phyloP scores from a whole-genome alignment of 2,329 filamentous ascomycete genomes.

The Thyridium curvatum region DNA sequence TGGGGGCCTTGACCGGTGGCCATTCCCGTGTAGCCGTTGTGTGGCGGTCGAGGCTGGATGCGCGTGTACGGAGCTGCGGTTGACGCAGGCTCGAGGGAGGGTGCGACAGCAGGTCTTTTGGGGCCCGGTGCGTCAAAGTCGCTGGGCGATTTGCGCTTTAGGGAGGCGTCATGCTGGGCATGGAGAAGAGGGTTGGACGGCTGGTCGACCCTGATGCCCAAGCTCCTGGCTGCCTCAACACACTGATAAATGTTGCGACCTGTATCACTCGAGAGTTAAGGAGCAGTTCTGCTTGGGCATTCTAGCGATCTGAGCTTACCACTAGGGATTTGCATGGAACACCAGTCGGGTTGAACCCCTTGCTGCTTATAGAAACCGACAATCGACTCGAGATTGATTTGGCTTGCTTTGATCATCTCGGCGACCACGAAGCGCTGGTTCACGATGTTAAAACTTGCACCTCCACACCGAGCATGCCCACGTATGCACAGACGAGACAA shows the following conservation, averaged over 20 bases:
- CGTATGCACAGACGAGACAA: conserved; percentile 11
- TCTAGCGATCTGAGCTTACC: conserved; percentile 15
- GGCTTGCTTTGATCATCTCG: conserved; percentile 52
- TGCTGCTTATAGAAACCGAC: conserved; percentile 37
- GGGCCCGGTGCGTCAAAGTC: conserved; percentile 21
- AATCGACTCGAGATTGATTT: conserved; percentile 37
- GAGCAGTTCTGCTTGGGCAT: not conserved
- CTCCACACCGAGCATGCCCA: not conserved
- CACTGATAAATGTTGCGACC: conserved; percentile 28
- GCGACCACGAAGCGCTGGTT: conserved; percentile 48
- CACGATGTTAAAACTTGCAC: conserved; percentile 10
- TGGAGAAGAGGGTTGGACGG: conserved; percentile 14
- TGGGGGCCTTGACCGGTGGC: conserved; percentile 7
- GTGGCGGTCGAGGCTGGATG: conserved; percentile 22
- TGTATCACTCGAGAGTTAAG: conserved; percentile 11
- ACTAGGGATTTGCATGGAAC: conserved; percentile 25
- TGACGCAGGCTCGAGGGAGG: conserved; percentile 9
- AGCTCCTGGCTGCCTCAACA: conserved; percentile 18
- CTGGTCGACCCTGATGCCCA: conserved; percentile 18
- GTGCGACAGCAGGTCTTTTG: conserved; percentile 20
- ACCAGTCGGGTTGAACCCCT: conserved; percentile 23
- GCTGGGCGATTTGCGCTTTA: conserved; percentile 23
- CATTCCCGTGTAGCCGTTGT: conserved; percentile 14
- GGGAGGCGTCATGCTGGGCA: conserved; percentile 1
- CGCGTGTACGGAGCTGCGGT: conserved; percentile 1